These are phyloP conservation scores for Tephrocybe sp. DNA, from an alignment of 768 basidiomycete species.

Conservation along the genomic window DNA sequence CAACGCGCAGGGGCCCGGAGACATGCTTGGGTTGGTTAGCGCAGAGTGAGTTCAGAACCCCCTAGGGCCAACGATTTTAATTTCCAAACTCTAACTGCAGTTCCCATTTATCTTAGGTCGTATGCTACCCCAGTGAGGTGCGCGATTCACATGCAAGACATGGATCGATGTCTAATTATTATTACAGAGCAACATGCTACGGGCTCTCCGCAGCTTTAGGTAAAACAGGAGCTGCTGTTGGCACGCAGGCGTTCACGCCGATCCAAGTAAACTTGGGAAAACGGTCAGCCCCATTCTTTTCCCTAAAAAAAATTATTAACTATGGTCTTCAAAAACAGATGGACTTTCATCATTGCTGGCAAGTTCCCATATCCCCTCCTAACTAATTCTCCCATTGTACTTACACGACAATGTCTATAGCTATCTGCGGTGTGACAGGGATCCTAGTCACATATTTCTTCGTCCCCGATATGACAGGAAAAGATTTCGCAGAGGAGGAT, in stretches of 20 bases:
- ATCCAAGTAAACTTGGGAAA: constrained; percentile 68
- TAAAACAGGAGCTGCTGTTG: constrained; percentile 70
- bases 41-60: constrained; percentile 45
- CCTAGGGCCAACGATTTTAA: neutral
- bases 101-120: constrained; percentile 33
- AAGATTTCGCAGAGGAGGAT: constrained; percentile 67
- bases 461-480: constrained; percentile 64
- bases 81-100: neutral
- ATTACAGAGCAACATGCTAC: constrained; percentile 58
- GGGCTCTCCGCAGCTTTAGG: constrained; percentile 67
- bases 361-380: constrained; percentile 5
- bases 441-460: constrained; percentile 67
- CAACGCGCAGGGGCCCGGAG: constrained; percentile 56
- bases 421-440: constrained; percentile 63
- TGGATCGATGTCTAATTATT: constrained; percentile 2
- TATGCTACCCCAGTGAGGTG: constrained; percentile 64
- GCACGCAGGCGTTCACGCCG: constrained; percentile 68
- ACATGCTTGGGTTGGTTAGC: constrained; percentile 66
- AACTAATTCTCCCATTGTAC: neutral
- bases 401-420: constrained; percentile 28
- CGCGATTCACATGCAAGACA: neutral
- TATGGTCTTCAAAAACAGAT: constrained; percentile 30
- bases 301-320: neutral
- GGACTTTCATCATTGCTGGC: constrained; percentile 58
- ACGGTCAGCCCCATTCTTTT: constrained; percentile 25